phyloP scores from a whole-genome alignment of 164 flowering plant genomes.

The Platanus orientalis region DNA sequence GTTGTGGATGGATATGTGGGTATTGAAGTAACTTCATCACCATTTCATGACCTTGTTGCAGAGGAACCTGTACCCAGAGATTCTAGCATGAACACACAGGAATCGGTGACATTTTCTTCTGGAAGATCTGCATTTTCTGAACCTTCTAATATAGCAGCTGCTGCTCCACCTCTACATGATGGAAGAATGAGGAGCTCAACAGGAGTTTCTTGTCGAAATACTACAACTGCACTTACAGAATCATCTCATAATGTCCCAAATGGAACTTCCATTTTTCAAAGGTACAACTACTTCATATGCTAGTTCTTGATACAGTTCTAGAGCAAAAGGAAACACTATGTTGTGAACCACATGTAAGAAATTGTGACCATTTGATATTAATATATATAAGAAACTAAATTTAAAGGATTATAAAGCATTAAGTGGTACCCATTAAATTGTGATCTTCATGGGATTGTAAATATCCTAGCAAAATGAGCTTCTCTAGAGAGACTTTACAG shows the following conservation, averaged over 20 bases:
- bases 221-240: conserved; percentile 27
- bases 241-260: conserved; percentile 29
- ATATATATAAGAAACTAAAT: too few relatives aligned
- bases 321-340: background rate
- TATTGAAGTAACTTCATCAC: background rate
- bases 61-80: conserved; percentile 31
- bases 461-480: too few relatives aligned
- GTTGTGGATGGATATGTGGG: background rate
- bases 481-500: too few relatives aligned
- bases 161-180: conserved; percentile 26
- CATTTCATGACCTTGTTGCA: conserved; percentile 22
- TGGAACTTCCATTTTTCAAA: conserved; percentile 65
- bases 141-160: conserved; percentile 20
- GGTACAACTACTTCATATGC: conserved; percentile 37
- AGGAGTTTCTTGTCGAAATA: conserved; percentile 30
- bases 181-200: conserved; percentile 25
- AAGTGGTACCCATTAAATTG: too few relatives aligned
- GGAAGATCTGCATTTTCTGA: conserved; percentile 29
- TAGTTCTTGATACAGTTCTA: background rate
- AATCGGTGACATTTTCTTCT: conserved; percentile 47
- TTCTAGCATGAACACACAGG: conserved; percentile 32
- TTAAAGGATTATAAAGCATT: too few relatives aligned
- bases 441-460: too few relatives aligned
- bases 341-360: background rate
- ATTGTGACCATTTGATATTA: too few relatives aligned